Percentiles rank a stretch among this genome's conserved stretches.
Evolutionary conservation across 805 yeast species (phyloP).

Genomic region (Naumovozyma baii): DNA sequence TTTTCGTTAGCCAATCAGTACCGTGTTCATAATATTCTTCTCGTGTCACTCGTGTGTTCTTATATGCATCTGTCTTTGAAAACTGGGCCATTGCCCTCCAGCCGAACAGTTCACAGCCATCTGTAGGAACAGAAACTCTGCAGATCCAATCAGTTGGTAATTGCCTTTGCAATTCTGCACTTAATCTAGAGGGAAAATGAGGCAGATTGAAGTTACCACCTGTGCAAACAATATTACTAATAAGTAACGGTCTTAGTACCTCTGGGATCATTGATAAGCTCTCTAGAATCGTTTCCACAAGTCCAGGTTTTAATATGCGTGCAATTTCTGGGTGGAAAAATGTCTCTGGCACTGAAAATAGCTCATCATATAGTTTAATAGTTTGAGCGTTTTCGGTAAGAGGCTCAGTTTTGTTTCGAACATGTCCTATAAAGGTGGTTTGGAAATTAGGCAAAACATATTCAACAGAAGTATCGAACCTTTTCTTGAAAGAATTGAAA

Average conservation of each 20-base stretch:
- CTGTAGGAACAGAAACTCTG: constrained; percentile 30
- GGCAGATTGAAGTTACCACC: constrained; percentile 77
- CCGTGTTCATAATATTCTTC: constrained; percentile 87
- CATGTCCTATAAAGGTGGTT: constrained; percentile 68
- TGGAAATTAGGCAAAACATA: constrained; percentile 85
- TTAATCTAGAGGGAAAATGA: constrained; percentile 55
- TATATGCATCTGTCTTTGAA: constrained; percentile 32
- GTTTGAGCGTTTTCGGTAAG: constrained; percentile 50
- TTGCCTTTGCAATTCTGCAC: constrained; percentile 52
- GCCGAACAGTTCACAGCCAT: constrained; percentile 37
- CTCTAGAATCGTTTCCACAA: constrained; percentile 61
- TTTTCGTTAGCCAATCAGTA: constrained; percentile 34
- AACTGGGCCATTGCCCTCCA: constrained; percentile 51
- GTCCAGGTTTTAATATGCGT: constrained; percentile 69
- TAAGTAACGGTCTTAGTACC: constrained; percentile 59
- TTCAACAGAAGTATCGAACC: constrained; percentile 38
- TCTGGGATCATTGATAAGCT: constrained; percentile 64
- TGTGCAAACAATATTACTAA: constrained; percentile 65
- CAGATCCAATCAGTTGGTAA: constrained; percentile 66
- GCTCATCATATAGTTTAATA: constrained; percentile 64
- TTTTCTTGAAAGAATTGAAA: constrained; percentile 24
- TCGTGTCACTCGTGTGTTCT: constrained; percentile 53
- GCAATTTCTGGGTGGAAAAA: constrained; percentile 78
- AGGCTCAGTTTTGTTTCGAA: constrained; percentile 31
- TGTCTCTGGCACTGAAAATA: constrained; percentile 81